Conservation (phyloP, 2,329 filamentous ascomycete genomes). For the Didymella sp. region DNA sequence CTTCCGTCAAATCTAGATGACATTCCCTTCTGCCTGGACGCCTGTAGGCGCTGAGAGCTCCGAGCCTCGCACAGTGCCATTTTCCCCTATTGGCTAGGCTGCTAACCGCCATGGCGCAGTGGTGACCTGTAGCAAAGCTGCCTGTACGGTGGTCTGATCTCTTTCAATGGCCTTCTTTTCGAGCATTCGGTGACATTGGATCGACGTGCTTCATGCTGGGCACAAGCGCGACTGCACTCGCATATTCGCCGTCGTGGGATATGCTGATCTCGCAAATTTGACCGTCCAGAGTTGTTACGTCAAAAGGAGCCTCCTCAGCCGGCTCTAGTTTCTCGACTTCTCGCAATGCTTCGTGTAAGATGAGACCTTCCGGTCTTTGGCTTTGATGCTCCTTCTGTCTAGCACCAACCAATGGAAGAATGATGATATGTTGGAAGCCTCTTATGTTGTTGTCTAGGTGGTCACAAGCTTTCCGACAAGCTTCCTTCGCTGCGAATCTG, state of each 20-base stretch:
- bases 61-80: background rate
- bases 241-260: constrained; percentile 86
- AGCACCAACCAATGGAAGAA: constrained; percentile 35
- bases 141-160: background rate
- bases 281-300: constrained; percentile 29
- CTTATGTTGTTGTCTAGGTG: constrained; percentile 30
- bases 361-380: constrained; percentile 34
- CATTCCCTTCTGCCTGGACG: background rate
- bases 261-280: constrained; percentile 77
- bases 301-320: background rate
- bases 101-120: background rate
- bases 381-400: constrained; percentile 22
- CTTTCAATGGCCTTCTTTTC: background rate
- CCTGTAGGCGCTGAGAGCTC: background rate
- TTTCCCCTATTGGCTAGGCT: background rate
- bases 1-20: background rate
- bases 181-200: background rate
- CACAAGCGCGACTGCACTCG: constrained; percentile 72
- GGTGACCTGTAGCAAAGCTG: too few relatives aligned
- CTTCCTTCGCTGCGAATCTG: constrained; percentile 61
- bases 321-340: background rate
- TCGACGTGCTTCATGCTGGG: constrained; percentile 22
- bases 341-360: constrained; percentile 29
- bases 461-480: constrained; percentile 55
- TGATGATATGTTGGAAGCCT: constrained; percentile 50